A percentile compares a stretch with the other conserved stretches of the same genome.
These are phyloP conservation scores for Backusella parvicylindrica DNA, from an alignment of 192 early-diverging fungal genomes.

Conservation along the genomic window DNA sequence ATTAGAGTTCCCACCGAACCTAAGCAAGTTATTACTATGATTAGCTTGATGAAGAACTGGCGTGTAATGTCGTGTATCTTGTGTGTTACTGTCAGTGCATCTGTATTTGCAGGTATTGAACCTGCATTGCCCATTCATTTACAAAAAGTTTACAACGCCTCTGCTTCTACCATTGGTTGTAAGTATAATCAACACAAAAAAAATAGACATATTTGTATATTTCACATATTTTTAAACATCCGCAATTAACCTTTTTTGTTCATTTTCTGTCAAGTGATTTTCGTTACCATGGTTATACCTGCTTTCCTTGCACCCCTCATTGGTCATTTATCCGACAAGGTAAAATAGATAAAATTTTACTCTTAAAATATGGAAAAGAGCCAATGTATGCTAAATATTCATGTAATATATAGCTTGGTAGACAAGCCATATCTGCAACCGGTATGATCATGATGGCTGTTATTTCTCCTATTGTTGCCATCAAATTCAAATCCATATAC, in stretches of 20 bases:
- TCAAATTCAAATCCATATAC: conserved; percentile 33
- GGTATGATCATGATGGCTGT: conserved; percentile 51
- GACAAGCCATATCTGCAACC: conserved; percentile 38
- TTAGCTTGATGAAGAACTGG: conserved; percentile 41
- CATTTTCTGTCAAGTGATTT: conserved; percentile 41
- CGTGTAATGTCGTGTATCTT: conserved; percentile 41
- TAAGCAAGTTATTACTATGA: conserved; percentile 36
- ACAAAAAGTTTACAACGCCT: conserved; percentile 31
- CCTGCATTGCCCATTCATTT: conserved; percentile 55
- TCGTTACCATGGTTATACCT: conserved; percentile 67
- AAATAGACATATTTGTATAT: background rate
- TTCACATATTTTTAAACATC: conserved; percentile 7
- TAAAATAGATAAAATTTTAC: background rate
- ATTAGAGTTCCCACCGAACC: background rate
- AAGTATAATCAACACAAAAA: conserved; percentile 1
- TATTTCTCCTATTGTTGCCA: conserved; percentile 38
- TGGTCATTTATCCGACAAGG: conserved; percentile 49
- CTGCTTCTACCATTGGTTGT: conserved; percentile 43
- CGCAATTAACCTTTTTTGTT: conserved; percentile 7
- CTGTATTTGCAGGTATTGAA: conserved; percentile 55
- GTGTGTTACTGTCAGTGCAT: conserved; percentile 43
- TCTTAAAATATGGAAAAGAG: background rate
- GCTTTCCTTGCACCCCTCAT: conserved; percentile 56
- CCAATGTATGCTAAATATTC: background rate
- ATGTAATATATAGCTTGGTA: conserved; percentile 29